A percentile compares a stretch with the other conserved stretches of the same genome.
These are phyloP conservation scores for Ampelomyces quisqualis DNA, from an alignment of 2,329 filamentous ascomycete species.

Conservation along the genomic window DNA sequence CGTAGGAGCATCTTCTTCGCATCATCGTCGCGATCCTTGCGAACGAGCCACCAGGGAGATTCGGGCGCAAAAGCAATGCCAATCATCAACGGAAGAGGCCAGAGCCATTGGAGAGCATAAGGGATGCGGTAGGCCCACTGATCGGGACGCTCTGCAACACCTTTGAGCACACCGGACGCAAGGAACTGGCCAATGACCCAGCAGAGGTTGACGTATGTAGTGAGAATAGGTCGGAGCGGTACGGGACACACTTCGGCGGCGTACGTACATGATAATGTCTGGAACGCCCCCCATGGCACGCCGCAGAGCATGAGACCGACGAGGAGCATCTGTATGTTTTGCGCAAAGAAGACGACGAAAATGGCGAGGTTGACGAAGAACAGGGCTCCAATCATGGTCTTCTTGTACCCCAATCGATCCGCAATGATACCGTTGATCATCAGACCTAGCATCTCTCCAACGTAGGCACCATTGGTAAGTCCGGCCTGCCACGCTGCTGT, in stretches of 20 bases:
- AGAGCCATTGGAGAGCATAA: conserved; percentile 75
- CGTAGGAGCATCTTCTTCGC: conserved; percentile 66
- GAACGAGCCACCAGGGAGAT: conserved; percentile 73
- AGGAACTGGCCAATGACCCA: conserved; percentile 75
- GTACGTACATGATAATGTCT: conserved; percentile 52
- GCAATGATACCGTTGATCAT: conserved; percentile 49
- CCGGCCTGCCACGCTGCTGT: conserved; percentile 51
- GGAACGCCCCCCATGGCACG: conserved; percentile 51
- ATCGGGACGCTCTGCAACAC: conserved; percentile 63
- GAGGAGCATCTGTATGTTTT: conserved; percentile 57
- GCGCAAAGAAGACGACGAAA: conserved; percentile 42
- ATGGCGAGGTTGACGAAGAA: conserved; percentile 34
- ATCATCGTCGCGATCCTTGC: conserved; percentile 63
- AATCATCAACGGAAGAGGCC: conserved; percentile 67
- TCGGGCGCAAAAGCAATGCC: conserved; percentile 69
- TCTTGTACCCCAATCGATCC: conserved; percentile 47
- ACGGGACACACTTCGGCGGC: conserved; percentile 67
- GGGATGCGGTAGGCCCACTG: conserved; percentile 67
- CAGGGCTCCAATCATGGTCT: conserved; percentile 42
- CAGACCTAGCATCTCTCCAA: conserved; percentile 49
- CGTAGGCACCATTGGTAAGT: conserved; percentile 49
- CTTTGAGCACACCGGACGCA: conserved; percentile 68
- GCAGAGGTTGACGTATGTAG: conserved; percentile 74
- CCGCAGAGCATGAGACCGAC: conserved; percentile 57
- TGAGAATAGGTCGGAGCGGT: conserved; percentile 59